These are phyloP conservation scores for Clonostachys rhizophaga DNA, from an alignment of 2,329 filamentous ascomycete species.

Conservation along the genomic window DNA sequence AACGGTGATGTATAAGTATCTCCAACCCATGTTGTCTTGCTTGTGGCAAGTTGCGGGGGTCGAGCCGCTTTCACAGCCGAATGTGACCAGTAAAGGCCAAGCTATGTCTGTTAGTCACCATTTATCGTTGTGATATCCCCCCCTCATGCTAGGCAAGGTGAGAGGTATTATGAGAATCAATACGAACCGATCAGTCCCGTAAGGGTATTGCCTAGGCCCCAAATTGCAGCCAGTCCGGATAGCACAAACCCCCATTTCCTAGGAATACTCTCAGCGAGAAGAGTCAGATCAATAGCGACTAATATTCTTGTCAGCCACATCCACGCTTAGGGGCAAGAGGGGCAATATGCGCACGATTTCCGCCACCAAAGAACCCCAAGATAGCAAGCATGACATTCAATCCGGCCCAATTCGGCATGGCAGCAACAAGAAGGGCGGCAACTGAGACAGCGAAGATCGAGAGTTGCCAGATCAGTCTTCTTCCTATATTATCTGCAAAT, in stretches of 20 bases:
- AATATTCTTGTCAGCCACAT: background rate
- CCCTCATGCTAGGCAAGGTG: no score
- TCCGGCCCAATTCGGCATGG: constrained; percentile 9
- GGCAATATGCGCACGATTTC: constrained; percentile 6
- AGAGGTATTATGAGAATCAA: background rate
- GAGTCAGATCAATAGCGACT: constrained; percentile 12
- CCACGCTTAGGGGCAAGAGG: background rate
- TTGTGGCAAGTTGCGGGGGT: constrained; percentile 21
- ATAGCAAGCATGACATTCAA: constrained; percentile 8
- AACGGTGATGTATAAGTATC: constrained; percentile 31
- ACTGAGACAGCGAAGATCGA: constrained; percentile 11
- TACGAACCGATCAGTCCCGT: constrained; percentile 9
- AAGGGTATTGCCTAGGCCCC: constrained; percentile 10
- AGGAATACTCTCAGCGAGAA: constrained; percentile 11
- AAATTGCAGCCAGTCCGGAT: constrained; percentile 7
- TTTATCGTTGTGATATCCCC: no score
- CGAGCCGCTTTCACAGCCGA: constrained; percentile 8
- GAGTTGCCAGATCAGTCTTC: constrained; percentile 9
- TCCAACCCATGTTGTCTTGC: constrained; percentile 35
- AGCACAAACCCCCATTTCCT: constrained; percentile 8
- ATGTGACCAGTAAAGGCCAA: constrained; percentile 10
- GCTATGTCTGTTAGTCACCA: constrained; percentile 1
- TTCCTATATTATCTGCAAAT: constrained; percentile 8
- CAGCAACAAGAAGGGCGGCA: constrained; percentile 5
- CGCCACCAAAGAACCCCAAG: constrained; percentile 8